phyloP scores from a whole-genome alignment of 2,329 filamentous ascomycete species.

The Neofusicoccum parvum region DNA sequence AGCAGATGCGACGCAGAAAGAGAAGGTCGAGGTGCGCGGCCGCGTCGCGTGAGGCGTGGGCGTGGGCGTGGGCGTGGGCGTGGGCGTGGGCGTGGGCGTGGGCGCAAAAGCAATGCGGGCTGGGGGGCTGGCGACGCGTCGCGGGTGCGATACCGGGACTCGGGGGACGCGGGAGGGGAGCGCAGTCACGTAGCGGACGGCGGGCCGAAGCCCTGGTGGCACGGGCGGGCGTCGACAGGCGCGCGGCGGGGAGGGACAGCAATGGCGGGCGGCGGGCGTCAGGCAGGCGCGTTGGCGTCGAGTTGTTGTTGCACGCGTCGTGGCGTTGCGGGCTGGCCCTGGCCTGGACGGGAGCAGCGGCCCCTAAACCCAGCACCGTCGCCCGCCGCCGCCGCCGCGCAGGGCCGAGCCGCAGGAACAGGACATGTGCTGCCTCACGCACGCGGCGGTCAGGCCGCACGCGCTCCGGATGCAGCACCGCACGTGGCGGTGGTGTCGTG shows the following conservation, averaged over 20 bases:
- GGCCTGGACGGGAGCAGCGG: neutral
- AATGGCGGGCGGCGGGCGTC: neutral
- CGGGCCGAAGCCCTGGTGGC: constrained; percentile 14
- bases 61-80: neutral
- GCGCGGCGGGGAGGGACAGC: neutral
- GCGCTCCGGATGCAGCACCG: neutral
- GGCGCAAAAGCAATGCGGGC: constrained; percentile 15
- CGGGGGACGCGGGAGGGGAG: constrained; percentile 4
- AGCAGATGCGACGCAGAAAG: neutral
- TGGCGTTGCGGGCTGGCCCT: constrained; percentile 3
- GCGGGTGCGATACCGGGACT: constrained; percentile 16
- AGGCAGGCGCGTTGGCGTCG: neutral
- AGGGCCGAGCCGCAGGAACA: constrained; percentile 9
- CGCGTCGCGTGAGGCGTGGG: neutral
- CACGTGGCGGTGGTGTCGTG: neutral
- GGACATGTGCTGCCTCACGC: neutral
- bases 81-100: neutral
- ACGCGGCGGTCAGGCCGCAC: no score
- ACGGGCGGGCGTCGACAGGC: neutral
- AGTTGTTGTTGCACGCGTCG: constrained; percentile 14
- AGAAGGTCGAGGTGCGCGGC: neutral
- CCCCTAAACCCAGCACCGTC: constrained; percentile 5
- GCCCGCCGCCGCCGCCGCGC: neutral
- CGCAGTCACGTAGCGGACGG: constrained; percentile 9
- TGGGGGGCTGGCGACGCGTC: constrained; percentile 12